Percentiles rank a stretch among this genome's conserved stretches.
These are phyloP conservation scores for Leishmania arabica DNA, from an alignment of 208 protist species.

Conservation along the genomic window DNA sequence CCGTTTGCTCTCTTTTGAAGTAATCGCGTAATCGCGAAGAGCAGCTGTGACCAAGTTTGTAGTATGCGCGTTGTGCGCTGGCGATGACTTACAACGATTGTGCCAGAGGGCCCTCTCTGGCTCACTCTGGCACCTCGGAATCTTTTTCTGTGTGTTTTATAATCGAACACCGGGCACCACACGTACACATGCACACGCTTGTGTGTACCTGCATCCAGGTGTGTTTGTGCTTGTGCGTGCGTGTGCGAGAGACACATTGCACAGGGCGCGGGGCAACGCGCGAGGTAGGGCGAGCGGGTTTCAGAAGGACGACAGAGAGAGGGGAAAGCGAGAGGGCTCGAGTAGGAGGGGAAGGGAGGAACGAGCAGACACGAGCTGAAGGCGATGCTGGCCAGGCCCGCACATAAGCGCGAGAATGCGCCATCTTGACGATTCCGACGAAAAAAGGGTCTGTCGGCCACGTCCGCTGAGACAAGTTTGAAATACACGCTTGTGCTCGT, in stretches of 20 bases:
- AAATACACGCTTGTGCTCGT: not conserved
- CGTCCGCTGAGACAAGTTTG: not conserved
- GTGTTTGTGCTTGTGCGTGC: not conserved
- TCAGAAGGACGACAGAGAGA: not conserved
- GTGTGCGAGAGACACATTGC: not conserved
- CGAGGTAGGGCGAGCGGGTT: not conserved
- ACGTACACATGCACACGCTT: not conserved
- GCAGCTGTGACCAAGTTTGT: not conserved
- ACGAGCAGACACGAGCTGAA: not conserved
- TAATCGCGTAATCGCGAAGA: not conserved
- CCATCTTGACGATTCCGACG: not conserved
- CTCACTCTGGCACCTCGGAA: not conserved
- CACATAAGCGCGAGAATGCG: not conserved
- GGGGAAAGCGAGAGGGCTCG: not conserved
- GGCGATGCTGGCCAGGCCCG: not conserved
- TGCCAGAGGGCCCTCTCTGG: not conserved
- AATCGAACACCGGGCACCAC: not conserved
- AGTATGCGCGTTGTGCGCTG: not conserved
- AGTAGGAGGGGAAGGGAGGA: not conserved
- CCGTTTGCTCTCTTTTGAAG: not conserved
- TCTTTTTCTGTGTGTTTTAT: not conserved
- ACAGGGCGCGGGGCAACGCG: not conserved
- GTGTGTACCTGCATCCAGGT: not conserved
- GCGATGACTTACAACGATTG: not conserved
- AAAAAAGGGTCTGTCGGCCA: not conserved